phyloP scores from a whole-genome alignment of 2,329 filamentous ascomycete genomes.

The Ophiostoma tasmaniense region DNA sequence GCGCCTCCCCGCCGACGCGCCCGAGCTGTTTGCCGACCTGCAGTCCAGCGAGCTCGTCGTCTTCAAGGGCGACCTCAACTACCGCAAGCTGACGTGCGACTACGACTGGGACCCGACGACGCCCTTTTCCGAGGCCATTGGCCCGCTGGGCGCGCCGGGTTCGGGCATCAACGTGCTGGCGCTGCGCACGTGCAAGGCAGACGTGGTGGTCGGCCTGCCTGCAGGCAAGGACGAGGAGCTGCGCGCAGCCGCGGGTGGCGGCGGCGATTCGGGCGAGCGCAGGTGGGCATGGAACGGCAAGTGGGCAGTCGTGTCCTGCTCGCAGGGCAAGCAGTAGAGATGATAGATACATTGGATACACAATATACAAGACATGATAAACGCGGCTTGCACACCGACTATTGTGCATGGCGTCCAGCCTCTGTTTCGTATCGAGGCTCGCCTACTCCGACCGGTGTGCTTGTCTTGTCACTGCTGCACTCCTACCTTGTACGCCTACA shows the following conservation, averaged over 20 bases:
- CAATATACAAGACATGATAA: background rate
- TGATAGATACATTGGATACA: background rate
- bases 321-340: slow-evolving; percentile 40
- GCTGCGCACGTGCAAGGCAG: slow-evolving; percentile 90
- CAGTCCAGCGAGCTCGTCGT: slow-evolving; percentile 79
- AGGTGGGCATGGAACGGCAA: slow-evolving; percentile 96
- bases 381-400: background rate
- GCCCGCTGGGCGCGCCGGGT: slow-evolving; percentile 67
- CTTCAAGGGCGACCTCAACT: slow-evolving; percentile 97
- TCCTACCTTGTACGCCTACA: too few relatives aligned
- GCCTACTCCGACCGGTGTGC: background rate
- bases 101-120: slow-evolving; percentile 77
- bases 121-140: slow-evolving; percentile 74
- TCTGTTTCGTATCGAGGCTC: background rate
- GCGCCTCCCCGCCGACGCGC: slow-evolving; percentile 64
- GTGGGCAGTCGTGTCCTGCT: slow-evolving; percentile 90
- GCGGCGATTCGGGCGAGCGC: slow-evolving; percentile 60
- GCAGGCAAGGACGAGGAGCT: slow-evolving; percentile 74
- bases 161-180: slow-evolving; percentile 81
- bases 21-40: slow-evolving; percentile 65
- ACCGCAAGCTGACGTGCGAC: slow-evolving; percentile 84
- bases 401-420: background rate
- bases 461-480: background rate
- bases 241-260: slow-evolving; percentile 56
- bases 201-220: slow-evolving; percentile 84